Evolutionary conservation across 1,139 yeast species (phyloP).

Genomic region (Candida dubliniensis): DNA sequence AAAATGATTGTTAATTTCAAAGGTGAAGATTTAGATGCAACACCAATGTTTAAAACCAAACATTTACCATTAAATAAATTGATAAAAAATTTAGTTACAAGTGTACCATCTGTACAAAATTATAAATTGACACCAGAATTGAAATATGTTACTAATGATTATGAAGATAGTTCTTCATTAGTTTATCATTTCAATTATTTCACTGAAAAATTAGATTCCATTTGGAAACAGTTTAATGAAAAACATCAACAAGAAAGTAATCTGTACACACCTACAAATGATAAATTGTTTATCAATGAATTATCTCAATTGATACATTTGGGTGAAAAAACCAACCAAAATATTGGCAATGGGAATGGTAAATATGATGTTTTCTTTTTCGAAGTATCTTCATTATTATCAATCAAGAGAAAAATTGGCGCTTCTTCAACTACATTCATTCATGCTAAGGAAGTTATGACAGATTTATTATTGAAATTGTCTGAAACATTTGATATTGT

Average conservation of each 20-base stretch:
- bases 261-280: constrained; percentile 34
- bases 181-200: constrained; percentile 33
- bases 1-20: constrained; percentile 38
- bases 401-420: constrained; percentile 46
- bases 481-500: constrained; percentile 32
- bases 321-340: constrained; percentile 11
- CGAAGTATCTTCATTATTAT: constrained; percentile 41
- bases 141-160: background rate
- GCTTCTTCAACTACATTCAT: constrained; percentile 38
- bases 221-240: constrained; percentile 36
- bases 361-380: constrained; percentile 28
- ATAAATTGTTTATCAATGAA: constrained; percentile 47
- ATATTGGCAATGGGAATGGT: constrained; percentile 9
- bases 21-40: constrained; percentile 31
- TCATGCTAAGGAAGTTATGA: constrained; percentile 34
- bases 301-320: constrained; percentile 47
- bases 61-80: background rate
- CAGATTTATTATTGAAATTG: constrained; percentile 30
- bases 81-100: constrained; percentile 19
- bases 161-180: constrained; percentile 19
- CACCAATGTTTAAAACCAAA: constrained; percentile 18
- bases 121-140: constrained; percentile 26
- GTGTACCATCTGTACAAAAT: constrained; percentile 9
- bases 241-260: constrained; percentile 11
- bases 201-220: constrained; percentile 29